Base-by-base conservation (phyloP, 2,329 filamentous ascomycete species). In the Curvularia verruculosa region DNA sequence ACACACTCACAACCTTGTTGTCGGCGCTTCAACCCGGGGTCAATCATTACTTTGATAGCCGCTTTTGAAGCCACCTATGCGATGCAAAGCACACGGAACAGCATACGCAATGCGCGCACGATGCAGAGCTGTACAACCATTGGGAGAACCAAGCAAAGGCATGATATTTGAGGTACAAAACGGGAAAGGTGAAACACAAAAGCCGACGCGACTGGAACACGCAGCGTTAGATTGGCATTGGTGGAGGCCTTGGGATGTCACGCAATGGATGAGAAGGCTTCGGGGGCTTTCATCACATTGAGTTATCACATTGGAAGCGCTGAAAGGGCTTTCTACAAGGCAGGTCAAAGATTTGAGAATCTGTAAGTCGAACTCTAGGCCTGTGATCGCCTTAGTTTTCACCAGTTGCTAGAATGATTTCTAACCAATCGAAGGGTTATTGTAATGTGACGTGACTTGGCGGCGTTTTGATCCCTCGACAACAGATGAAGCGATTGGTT, bases 401-500 rank as follows among this genome's bases (percentile, higher is more conserved):
- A 29, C 8, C 28, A 58, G 46, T 5, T 26, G 41, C 40, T 3
- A 49, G 41, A 60, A 51, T 12, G 31, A 47, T 31, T 58, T 56
- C 44, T 54, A 48, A 59, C 59, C 67, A 68, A 67, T 67, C 48
- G 31, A 56, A 60, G 12, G 23, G 9, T 43, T 13, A 13, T 19
- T 26, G 3, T 8, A 21, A 19, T 40, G 37, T 34, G 26, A 40
- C 37, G 23, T 15, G 49, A 37, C 64, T 68, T 64, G 61, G 67
- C 67, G 52, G 58, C 54, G 59, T 59, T 55, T 56, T 64, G 47
- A 13, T 23, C 55, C 47, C 55, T 34, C 28, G 44, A 10, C 15
- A 44, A 24, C 49, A 49, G 24, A n/a, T 3, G 45, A 64, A 69
- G 60, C 63, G 68, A 72, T 72, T 72, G 69, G 69, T 37, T 54